phyloP scores from a whole-genome alignment of 768 basidiomycete species.

The Auriscalpium vulgare region DNA sequence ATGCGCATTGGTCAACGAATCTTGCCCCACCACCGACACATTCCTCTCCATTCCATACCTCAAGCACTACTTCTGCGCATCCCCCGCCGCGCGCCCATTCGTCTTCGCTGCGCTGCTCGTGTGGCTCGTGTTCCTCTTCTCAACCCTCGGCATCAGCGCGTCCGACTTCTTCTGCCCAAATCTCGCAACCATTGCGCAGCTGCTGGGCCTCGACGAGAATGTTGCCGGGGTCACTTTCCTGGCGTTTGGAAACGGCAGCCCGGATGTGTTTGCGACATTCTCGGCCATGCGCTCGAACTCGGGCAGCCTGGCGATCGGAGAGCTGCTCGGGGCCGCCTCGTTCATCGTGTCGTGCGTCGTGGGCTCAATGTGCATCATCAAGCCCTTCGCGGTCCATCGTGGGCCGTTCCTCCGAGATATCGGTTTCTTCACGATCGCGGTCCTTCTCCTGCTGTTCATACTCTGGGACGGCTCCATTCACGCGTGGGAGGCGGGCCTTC shows the following conservation, averaged over 20 bases:
- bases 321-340: conserved; percentile 88
- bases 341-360: conserved; percentile 97
- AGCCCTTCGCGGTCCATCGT: conserved; percentile 80
- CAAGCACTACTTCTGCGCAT: conserved; percentile 61
- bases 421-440: conserved; percentile 85
- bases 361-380: conserved; percentile 96
- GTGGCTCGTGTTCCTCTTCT: conserved; percentile 91
- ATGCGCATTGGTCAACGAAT: conserved; percentile 52
- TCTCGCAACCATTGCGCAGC: conserved; percentile 78
- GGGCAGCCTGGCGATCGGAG: conserved; percentile 88
- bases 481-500: conserved; percentile 60
- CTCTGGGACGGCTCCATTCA: conserved; percentile 70
- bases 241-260: conserved; percentile 95
- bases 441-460: conserved; percentile 66
- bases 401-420: conserved; percentile 88
- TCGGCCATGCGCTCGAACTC: conserved; percentile 83
- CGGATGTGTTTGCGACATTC: conserved; percentile 94
- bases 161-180: conserved; percentile 98
- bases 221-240: conserved; percentile 95
- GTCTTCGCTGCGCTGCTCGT: conserved; percentile 56
- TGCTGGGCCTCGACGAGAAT: conserved; percentile 85
- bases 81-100: conserved; percentile 44
- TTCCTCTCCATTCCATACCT: conserved; percentile 68
- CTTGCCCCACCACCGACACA: conserved; percentile 54
- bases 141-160: conserved; percentile 89